phyloP scores from a whole-genome alignment of 2,329 filamentous ascomycete species.

The Botrytis elliptica region DNA sequence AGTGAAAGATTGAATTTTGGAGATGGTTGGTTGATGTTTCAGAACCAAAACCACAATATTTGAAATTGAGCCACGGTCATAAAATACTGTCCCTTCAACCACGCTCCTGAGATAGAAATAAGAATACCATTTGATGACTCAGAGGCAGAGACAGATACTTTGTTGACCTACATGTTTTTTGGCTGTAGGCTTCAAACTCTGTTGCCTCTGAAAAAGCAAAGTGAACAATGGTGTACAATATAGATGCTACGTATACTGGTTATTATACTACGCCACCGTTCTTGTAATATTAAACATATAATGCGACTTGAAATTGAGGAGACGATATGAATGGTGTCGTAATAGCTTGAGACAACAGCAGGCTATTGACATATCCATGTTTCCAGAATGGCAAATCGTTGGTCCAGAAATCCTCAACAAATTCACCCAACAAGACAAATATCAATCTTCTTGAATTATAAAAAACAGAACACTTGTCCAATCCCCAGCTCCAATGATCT shows the following conservation, averaged over 20 bases:
- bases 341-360: background rate
- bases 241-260: background rate
- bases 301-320: background rate
- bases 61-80: background rate
- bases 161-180: background rate
- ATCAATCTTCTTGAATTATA: background rate
- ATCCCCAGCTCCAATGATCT: background rate
- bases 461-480: background rate
- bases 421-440: background rate
- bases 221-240: background rate
- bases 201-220: background rate
- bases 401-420: background rate
- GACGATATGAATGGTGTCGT: background rate
- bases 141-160: background rate
- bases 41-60: background rate
- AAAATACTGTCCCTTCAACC: background rate
- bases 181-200: background rate
- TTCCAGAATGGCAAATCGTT: background rate
- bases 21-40: background rate
- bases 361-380: background rate
- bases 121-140: background rate
- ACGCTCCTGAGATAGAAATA: background rate
- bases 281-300: background rate
- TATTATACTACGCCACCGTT: too few relatives aligned
- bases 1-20: background rate